These are phyloP conservation scores for Filobasidium uniguttulatum DNA, from an alignment of 1,284 basidiomycete species.

Conservation along the genomic window DNA sequence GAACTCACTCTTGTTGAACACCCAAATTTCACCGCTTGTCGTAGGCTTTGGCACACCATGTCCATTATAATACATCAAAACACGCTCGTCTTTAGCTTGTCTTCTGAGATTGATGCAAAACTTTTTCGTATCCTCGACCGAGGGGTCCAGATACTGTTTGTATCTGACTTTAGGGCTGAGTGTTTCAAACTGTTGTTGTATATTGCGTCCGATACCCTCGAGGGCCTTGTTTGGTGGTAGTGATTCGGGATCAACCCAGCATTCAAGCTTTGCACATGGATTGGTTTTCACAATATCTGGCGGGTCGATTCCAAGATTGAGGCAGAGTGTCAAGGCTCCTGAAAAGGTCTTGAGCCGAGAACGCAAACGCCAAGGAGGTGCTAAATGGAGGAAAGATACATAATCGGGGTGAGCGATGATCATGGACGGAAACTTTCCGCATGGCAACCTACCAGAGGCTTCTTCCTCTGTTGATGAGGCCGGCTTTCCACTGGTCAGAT, in stretches of 20 bases:
- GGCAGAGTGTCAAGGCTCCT: slow-evolving; percentile 83
- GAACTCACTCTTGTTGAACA: slow-evolving; percentile 67
- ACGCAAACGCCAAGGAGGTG: slow-evolving; percentile 54
- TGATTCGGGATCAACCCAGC: slow-evolving; percentile 91
- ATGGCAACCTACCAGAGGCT: slow-evolving; percentile 16
- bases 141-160: slow-evolving; percentile 84
- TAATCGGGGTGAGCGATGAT: not conserved
- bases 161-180: slow-evolving; percentile 71
- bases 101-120: slow-evolving; percentile 76
- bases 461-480: slow-evolving; percentile 24
- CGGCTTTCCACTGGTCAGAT: slow-evolving; percentile 26
- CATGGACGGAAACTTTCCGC: slow-evolving; percentile 1
- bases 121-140: slow-evolving; percentile 83
- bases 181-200: slow-evolving; percentile 92
- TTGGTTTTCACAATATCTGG: slow-evolving; percentile 95
- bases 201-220: slow-evolving; percentile 43
- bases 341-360: slow-evolving; percentile 81
- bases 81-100: slow-evolving; percentile 83
- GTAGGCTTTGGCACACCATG: slow-evolving; percentile 97
- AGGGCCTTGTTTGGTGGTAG: slow-evolving; percentile 72
- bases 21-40: slow-evolving; percentile 92
- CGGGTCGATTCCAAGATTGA: slow-evolving; percentile 96
- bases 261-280: slow-evolving; percentile 87
- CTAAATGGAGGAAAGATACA: slow-evolving; percentile 1
- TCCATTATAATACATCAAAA: slow-evolving; percentile 96